Base-by-base conservation (phyloP, 169 alveolate species). In the Plasmodium vivax region DNA sequence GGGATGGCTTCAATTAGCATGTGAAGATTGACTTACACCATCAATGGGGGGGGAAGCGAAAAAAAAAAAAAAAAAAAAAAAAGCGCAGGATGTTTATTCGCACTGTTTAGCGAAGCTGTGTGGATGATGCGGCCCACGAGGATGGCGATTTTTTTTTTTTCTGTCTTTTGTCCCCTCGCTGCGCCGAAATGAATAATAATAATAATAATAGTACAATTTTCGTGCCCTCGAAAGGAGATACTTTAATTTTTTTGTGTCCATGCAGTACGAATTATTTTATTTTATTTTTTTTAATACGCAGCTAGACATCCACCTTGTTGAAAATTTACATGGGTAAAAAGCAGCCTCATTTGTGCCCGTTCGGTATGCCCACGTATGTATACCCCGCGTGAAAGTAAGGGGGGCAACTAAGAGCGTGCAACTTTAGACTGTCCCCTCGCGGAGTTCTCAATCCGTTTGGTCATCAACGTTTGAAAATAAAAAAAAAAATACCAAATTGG, bases 1-100 rank as follows among this genome's bases (percentile, higher is more conserved):
- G 75, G 32, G 72, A 84, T 84, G 92, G 77, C 16, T 84, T 71
- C 41, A 84, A 71, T 54, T 84, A 23, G 19, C 56, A 82, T 47
- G 14, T 38, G 34, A 62, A 62, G 36, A 62, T 62, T 82, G 27
- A 43, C 27, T 19, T 27, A 47, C 34, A 27, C 51, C 58, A 47
- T 2, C 38, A 14, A 41, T 23, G 27, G 27, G 58, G 58, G 1
- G 56, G 41, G 16, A 71, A 84, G 2, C n/a, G 74, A 62, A 71
- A 9, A 73, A 82, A n/a, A 71, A 23, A 23, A 23, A 23, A 23
- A 23, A 23, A 84, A 16, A n/a, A 84, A 62, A 71, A 12, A 84
- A 56, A 10, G 38, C 16, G 16, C 83, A 68, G 34, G 75, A 82
- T 54, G 2, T 82, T 54, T 82, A 82, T 82, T 34, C 56, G 79